Evolutionary conservation across 2,329 filamentous ascomycete genomes (phyloP), one percentile per base, ranked within the genome.

Genomic region (Cordyceps cateniannulata): DNA sequence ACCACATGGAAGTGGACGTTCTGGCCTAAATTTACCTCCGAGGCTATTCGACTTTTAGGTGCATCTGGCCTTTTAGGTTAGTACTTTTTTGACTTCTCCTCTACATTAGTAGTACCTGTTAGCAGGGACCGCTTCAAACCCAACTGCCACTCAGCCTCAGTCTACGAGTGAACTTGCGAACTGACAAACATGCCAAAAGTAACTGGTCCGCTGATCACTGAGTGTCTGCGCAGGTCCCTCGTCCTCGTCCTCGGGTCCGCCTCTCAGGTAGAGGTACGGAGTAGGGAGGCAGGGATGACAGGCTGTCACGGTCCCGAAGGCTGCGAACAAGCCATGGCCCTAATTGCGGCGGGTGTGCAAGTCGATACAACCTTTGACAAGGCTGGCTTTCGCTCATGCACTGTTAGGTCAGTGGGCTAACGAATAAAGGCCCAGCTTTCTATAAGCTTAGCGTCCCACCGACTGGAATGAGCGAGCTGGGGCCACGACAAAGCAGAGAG

Each of bases 261-360:
- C 32, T 12, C 32, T 35, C 32, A 7, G 32, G 32, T 35, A 35
- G 32, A 16, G 42, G 22, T 8, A 29, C 20, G 6, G 24, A 29
- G 27, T 12, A 35, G 32, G 5, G 8, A 35, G 32, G 12, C 3
- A 12, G 12, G 9, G 32, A 10, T 35, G 32, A 10, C 32, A 35
- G 9, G 3, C 32, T 35, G 32, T 35, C 27, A 29, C 27, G 27
- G 27, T 29, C 4, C 27, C 27, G n/a, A 29, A 29, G 27, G 27
- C 27, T 29, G 27, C 27, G 27, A 8, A 29, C 27, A 29, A 29
- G 24, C n/a, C 42, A 47, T 3, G n/a, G 53, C 24, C 42, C 38
- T 48, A 2, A 18, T 24, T 47, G 53, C 53, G 53, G 53, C 53
- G 53, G 53, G 42, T 47, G 53, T 56, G 53, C 53, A 56, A n/a